Base-by-base conservation (phyloP, 768 basidiomycete species). In the Galerina marginata region DNA sequence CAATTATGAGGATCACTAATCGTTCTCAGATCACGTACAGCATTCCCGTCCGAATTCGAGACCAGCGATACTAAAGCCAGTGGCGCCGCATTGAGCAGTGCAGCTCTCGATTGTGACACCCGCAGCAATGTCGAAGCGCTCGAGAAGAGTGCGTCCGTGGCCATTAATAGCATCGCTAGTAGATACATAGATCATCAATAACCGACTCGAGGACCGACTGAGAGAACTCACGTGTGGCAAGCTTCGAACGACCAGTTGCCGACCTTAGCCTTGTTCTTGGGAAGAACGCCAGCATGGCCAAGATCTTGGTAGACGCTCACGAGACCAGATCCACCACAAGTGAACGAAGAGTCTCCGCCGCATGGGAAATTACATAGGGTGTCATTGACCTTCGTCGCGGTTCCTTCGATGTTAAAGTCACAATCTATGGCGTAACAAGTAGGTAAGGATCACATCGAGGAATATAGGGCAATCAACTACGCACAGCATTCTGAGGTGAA, bases 371-470 rank as follows among this genome's bases (percentile, higher is more conserved):
- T 48, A n/a, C 64, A 65, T 9, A 54, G 44, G 25, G 53, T 50
- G 29, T 58, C 50, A 25, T 61, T 54, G 15, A 65, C 57, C 14
- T 59, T 46, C 23, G 39, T 56, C 2, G 64, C 64, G 9, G 64
- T 65, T 14, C 64, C 64, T 53, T 61, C 59, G 20, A 65, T 65
- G 49, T 61, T 58, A 50, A 61, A 61, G 38, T 61, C 64, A 48
- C 62, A 64, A 51, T 47, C 62, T 64, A 57, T 6, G 45, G 12
- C 20, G 33, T 49, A 16, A 43, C 38, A 53, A 6, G 10, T 26
- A 33, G 25, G 20, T 20, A 45, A 39, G 26, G 39, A 44, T 25
- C 33, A 29, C 1, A 12, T 37, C 39, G 29, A 20, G 12, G 36
- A 20, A 36, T 26, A 23, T 9, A 16, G 2, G 14, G n/a, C n/a